Evolutionary conservation across 2,329 filamentous ascomycete genomes (phyloP).

Genomic region (Kalmusia sp.): DNA sequence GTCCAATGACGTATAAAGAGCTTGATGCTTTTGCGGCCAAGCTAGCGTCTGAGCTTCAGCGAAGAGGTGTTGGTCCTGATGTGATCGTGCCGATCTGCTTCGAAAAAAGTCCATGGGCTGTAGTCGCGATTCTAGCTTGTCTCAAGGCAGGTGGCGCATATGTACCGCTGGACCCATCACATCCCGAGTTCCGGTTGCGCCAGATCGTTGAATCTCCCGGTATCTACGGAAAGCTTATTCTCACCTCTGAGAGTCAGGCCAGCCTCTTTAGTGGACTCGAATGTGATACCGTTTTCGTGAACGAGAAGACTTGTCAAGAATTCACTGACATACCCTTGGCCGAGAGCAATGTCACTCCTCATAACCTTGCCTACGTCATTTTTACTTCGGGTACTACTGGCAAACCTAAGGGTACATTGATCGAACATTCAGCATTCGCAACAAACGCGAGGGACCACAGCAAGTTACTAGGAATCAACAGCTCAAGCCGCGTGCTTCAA

Average conservation of each 20-base stretch:
- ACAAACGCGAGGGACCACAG: constrained; percentile 36
- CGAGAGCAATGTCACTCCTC: not conserved
- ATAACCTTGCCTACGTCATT: constrained; percentile 53
- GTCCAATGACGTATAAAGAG: constrained; percentile 1
- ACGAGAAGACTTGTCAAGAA: not conserved
- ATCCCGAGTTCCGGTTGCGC: constrained; percentile 3
- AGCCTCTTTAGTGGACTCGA: not conserved
- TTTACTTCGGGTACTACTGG: constrained; percentile 52
- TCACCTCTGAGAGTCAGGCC: not conserved
- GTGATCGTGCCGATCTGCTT: constrained; percentile 10
- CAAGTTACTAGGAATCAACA: constrained; percentile 48
- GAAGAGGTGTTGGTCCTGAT: not conserved
- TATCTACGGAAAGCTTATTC: constrained; percentile 4
- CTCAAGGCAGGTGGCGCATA: constrained; percentile 52
- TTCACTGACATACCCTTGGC: not conserved
- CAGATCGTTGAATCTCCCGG: constrained; percentile 7
- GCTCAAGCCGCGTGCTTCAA: constrained; percentile 54
- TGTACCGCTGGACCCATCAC: constrained; percentile 19
- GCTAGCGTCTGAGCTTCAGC: not conserved
- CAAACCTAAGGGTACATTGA: constrained; percentile 64
- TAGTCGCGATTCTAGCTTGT: constrained; percentile 49
- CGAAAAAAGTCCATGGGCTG: constrained; percentile 28
- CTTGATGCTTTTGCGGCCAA: not conserved
- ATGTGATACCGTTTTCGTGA: not conserved
- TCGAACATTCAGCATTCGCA: constrained; percentile 33